These are phyloP conservation scores for Gossypium gossypioides DNA, from an alignment of 441 rosid genomes.

Conservation along the genomic window DNA sequence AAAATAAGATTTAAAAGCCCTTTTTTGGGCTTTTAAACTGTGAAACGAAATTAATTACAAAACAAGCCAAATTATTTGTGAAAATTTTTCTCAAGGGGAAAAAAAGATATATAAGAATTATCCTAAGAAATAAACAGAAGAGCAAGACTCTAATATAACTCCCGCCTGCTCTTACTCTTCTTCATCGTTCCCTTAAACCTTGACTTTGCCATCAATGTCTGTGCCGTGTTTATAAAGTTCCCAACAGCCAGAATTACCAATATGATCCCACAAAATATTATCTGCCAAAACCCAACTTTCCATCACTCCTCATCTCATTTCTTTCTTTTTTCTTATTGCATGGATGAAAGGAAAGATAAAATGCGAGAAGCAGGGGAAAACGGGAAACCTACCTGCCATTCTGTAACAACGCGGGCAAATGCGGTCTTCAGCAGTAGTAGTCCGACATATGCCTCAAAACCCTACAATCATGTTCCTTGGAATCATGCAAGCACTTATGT, in stretches of 20 bases:
- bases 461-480: conserved; percentile 33
- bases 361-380: neutral
- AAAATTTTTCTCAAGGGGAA: no score
- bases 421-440: conserved; percentile 72
- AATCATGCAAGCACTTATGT: neutral
- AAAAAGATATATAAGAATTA: conserved; percentile 14
- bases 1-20: no score
- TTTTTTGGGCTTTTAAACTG: no score
- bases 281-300: conserved; percentile 35
- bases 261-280: conserved; percentile 64
- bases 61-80: no score
- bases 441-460: conserved; percentile 90
- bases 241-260: conserved; percentile 88
- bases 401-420: conserved; percentile 57
- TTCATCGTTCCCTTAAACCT: conserved; percentile 97
- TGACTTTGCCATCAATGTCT: conserved; percentile 75
- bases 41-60: no score
- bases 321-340: neutral
- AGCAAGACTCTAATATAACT: conserved; percentile 22
- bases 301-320: conserved; percentile 8
- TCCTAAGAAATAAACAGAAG: neutral
- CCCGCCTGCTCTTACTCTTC: conserved; percentile 69
- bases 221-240: conserved; percentile 74
- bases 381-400: conserved; percentile 67
- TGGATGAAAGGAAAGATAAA: neutral